Evolutionary conservation across 495 filamentous ascomycete genomes (phyloP).

Genomic region (Clavariopsis aquatica): DNA sequence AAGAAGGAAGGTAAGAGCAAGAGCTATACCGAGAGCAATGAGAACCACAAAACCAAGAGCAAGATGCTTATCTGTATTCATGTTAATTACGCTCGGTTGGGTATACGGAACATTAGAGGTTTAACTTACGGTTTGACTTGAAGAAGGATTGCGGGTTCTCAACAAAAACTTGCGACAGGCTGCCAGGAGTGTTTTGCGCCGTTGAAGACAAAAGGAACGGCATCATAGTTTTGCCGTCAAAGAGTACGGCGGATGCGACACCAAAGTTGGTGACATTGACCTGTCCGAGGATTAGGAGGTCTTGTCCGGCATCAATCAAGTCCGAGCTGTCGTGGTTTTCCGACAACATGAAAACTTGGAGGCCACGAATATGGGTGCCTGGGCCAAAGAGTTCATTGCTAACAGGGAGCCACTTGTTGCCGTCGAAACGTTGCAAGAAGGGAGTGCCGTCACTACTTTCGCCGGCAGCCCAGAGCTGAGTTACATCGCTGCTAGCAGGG

Average conservation of each 20-base stretch:
- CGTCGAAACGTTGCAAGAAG: constrained; percentile 79
- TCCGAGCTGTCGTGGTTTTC: constrained; percentile 64
- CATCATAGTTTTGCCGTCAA: constrained; percentile 71
- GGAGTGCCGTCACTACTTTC: constrained; percentile 62
- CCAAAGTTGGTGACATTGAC: constrained; percentile 76
- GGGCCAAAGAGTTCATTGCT: constrained; percentile 56
- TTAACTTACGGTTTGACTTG: constrained; percentile 52
- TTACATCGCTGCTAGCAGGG: constrained; percentile 64
- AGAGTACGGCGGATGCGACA: constrained; percentile 82
- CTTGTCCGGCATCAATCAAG: constrained; percentile 64
- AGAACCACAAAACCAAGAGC: constrained; percentile 86
- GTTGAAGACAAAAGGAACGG: constrained; percentile 80
- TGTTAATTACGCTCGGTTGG: constrained; percentile 26
- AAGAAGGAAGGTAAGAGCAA: constrained; percentile 83
- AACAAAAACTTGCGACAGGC: constrained; percentile 76
- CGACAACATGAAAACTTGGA: constrained; percentile 76
- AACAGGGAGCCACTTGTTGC: constrained; percentile 58
- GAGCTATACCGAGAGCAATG: constrained; percentile 85
- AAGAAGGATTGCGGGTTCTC: constrained; percentile 68
- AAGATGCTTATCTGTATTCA: constrained; percentile 56
- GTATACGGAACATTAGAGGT: background rate
- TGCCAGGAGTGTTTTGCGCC: constrained; percentile 62
- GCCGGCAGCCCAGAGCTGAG: constrained; percentile 79
- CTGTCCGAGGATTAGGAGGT: constrained; percentile 79
- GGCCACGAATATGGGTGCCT: constrained; percentile 68